Conservation (phyloP, 345 rosid species). For the Abelmoschus esculentus region DNA sequence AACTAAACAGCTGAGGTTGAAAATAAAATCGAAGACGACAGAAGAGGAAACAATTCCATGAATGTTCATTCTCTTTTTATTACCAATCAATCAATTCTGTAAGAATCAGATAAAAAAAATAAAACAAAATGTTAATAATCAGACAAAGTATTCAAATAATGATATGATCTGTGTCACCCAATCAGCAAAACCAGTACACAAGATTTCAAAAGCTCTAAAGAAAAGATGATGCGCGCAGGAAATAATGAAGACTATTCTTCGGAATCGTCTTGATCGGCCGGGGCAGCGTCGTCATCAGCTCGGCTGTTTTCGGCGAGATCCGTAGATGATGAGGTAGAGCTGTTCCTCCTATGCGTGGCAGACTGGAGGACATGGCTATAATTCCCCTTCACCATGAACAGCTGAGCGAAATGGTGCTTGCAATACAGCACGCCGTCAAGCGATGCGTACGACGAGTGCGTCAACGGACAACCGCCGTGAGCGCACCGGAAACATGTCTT, state of each 20-base stretch:
- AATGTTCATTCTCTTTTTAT: no score
- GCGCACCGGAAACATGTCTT: constrained; percentile 96
- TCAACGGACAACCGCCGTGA: constrained; percentile 77
- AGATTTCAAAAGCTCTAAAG: neutral
- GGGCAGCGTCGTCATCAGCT: constrained; percentile 17
- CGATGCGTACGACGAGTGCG: constrained; percentile 93
- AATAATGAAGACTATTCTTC: constrained; percentile 1
- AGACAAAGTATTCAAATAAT: neutral
- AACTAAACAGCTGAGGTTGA: no score
- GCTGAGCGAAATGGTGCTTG: constrained; percentile 90
- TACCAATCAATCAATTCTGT: no score
- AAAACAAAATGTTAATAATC: neutral
- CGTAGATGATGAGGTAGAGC: constrained; percentile 28
- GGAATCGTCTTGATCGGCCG: constrained; percentile 11
- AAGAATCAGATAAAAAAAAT: no score
- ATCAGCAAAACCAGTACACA: neutral
- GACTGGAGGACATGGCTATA: constrained; percentile 76
- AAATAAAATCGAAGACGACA: no score
- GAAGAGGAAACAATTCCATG: no score
- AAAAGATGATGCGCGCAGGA: neutral
- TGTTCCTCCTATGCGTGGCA: constrained; percentile 54
- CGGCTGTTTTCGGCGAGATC: constrained; percentile 33
- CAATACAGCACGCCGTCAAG: constrained; percentile 83
- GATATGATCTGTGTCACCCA: neutral
- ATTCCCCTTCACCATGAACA: constrained; percentile 92